Percentiles rank a stretch among this genome's conserved stretches.
Evolutionary conservation across 2,329 filamentous ascomycete species (phyloP).

Genomic region (Elsinoe fawcettii): DNA sequence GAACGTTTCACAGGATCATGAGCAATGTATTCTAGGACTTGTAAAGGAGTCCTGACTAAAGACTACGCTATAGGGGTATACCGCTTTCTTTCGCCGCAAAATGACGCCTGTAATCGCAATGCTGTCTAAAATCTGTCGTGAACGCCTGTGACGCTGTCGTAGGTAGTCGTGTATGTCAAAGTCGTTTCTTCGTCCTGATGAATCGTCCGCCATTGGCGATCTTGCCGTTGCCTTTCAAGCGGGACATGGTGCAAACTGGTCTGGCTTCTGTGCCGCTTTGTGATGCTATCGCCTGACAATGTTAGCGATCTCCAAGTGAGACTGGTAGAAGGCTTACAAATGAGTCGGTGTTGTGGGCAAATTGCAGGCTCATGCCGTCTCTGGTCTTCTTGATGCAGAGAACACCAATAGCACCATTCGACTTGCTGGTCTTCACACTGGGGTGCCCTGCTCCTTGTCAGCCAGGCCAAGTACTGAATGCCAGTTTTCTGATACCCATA

Average conservation of each 20-base stretch:
- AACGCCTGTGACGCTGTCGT: background rate
- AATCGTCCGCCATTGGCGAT: constrained; percentile 45
- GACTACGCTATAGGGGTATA: constrained; percentile 14
- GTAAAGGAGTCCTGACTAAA: constrained; percentile 6
- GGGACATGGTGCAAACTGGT: constrained; percentile 82
- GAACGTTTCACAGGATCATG: background rate
- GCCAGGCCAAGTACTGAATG: background rate
- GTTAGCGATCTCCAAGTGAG: constrained; percentile 12
- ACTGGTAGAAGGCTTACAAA: constrained; percentile 41
- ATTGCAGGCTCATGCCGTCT: constrained; percentile 75
- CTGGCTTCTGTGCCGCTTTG: constrained; percentile 72
- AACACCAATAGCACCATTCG: constrained; percentile 81
- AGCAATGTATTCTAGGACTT: constrained; percentile 12
- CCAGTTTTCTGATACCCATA: constrained; percentile 51
- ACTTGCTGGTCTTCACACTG: constrained; percentile 70
- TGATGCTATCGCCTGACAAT: constrained; percentile 62
- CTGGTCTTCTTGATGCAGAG: constrained; percentile 80
- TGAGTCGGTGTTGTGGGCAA: constrained; percentile 91
- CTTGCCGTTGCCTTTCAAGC: constrained; percentile 48
- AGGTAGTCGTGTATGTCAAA: background rate
- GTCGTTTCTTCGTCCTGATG: constrained; percentile 12
- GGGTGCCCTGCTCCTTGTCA: constrained; percentile 52
- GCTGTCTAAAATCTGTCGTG: background rate
- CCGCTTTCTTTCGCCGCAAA: constrained; percentile 6
- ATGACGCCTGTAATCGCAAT: background rate